These are phyloP conservation scores for Didymella exigua DNA, from an alignment of 2,329 filamentous ascomycete genomes.

Conservation along the genomic window DNA sequence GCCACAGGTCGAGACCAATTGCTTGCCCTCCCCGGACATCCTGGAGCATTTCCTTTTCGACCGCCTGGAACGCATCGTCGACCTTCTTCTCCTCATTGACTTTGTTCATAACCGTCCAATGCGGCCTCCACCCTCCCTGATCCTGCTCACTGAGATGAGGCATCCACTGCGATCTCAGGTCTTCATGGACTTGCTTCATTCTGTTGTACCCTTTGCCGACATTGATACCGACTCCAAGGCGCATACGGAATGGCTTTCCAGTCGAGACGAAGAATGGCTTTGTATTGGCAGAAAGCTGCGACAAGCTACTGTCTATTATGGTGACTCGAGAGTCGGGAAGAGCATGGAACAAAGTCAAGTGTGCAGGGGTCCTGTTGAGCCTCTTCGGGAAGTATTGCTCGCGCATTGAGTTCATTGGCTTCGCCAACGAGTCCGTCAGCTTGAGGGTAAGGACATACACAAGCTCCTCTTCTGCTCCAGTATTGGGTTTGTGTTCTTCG, in stretches of 20 bases:
- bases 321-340: conserved; percentile 50
- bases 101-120: conserved; percentile 57
- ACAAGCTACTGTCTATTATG: conserved; percentile 43
- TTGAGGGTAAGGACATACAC: conserved; percentile 54
- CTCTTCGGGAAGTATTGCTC: conserved; percentile 51
- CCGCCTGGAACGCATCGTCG: conserved; percentile 43
- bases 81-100: conserved; percentile 51
- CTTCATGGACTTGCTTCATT: conserved; percentile 44
- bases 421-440: conserved; percentile 47
- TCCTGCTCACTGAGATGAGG: conserved; percentile 53
- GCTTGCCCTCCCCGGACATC: conserved; percentile 43
- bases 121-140: conserved; percentile 46
- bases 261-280: conserved; percentile 47
- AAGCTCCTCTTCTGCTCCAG: conserved; percentile 36
- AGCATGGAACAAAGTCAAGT: conserved; percentile 55
- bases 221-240: conserved; percentile 50
- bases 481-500: conserved; percentile 41
- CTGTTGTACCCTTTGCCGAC: conserved; percentile 41
- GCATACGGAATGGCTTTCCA: conserved; percentile 49
- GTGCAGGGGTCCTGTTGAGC: conserved; percentile 52
- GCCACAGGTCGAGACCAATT: conserved; percentile 50
- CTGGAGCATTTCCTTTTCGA: conserved; percentile 39
- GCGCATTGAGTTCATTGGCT: conserved; percentile 49
- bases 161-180: conserved; percentile 46
- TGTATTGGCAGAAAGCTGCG: conserved; percentile 35